Evolutionary conservation across 2,329 filamentous ascomycete species (phyloP), one percentile per base, ranked within the genome.

Genomic region (Fusarium keratoplasticum): DNA sequence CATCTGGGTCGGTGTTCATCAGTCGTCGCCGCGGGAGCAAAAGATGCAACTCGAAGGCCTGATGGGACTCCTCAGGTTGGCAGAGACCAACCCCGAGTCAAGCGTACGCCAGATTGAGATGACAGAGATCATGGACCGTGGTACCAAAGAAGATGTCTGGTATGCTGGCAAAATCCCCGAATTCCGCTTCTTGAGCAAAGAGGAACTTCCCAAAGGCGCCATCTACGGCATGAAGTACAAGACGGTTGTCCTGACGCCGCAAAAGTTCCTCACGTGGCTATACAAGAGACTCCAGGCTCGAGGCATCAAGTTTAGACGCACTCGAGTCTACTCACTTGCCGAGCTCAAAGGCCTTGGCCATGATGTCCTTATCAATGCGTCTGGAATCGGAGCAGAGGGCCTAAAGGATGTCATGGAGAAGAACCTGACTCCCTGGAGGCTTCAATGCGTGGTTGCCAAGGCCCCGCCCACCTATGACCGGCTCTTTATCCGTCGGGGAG

Each of bases 11-110:
- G 67, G 67, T 6, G 38, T 62, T 11, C 44, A 38, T 22, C 22
- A 61, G 18, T 66, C 64, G 22, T 52, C 40, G 22, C 42, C 42
- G 10, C 18, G 33, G 13, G 64, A 66, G 10, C 67, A 69, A 44
- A 66, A 69, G 47, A 25, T 66, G 36, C 67, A 69, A 52, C 63
- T 66, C 2, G 67, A 67, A 3, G 42, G 59, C 85, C 85, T 1
- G 80, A 81, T 10, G 79, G 80, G 3, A 85, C 79, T 7, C 82
- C 84, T 4, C 0, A 27, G 4, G 44, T 9, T 52, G 14, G 44
- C 44, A 9, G 20, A 18, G 22, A 18, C 20, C 2, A 25, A 31
- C 14, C 44, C 44, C 4, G 44, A 52, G 8, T 52, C 44, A 4
- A 52, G 44, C 27, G 44, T 52, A 13, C 20, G 44, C 20, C 20